Base-by-base conservation (phyloP, 2,329 filamentous ascomycete species). In the Dothideomycetidae sp. region DNA sequence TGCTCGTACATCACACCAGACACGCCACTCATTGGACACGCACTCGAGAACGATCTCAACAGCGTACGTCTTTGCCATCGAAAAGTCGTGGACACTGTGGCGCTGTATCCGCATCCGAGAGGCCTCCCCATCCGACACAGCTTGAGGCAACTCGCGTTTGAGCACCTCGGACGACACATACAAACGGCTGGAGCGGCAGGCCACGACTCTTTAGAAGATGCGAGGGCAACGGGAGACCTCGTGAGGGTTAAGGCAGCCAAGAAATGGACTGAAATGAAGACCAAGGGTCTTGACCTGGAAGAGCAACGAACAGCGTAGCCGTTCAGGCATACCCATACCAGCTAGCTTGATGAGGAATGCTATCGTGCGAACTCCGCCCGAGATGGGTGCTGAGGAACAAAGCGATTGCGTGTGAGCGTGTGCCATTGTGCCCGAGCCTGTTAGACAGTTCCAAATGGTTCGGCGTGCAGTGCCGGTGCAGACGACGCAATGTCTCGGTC, bases 1-100 rank as follows among this genome's bases (percentile, higher is more conserved):
- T 83, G 93, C 57, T 68, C 71, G 0, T 68, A 81, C 37, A 68
- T 98, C 34, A 70, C 75, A 1, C 81, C 84, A 0, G 62, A 69
- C 0, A 98, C 86, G 0, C 81, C 86, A 0, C 61, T 98, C 1
- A 81, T 98, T 32, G 90, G 90, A 0, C 90, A 98, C 55, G 86
- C 84, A 1, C 73, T 96, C 5, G 90, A 98, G 51, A 98, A 98
- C 53, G 90, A 98, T 51, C 70, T 98, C 39, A 94, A 93, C 53
- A 73, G 78, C 2, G 68, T 79, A 29, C 79, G 88, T 23, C 70
- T 96, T 35, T 76, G 93, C 31, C 90, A 96, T 50, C 81, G 81
- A 0, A 80, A 72, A 0, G 67, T 94, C 37, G 71, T 94, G 50
- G 88, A 96, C 56, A 94, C 86, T 0, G 75, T 84, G 1, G 60